A percentile compares a stretch with the other conserved stretches of the same genome.
Conservation (phyloP, 768 basidiomycete genomes). For the Mrakia blollopis region DNA sequence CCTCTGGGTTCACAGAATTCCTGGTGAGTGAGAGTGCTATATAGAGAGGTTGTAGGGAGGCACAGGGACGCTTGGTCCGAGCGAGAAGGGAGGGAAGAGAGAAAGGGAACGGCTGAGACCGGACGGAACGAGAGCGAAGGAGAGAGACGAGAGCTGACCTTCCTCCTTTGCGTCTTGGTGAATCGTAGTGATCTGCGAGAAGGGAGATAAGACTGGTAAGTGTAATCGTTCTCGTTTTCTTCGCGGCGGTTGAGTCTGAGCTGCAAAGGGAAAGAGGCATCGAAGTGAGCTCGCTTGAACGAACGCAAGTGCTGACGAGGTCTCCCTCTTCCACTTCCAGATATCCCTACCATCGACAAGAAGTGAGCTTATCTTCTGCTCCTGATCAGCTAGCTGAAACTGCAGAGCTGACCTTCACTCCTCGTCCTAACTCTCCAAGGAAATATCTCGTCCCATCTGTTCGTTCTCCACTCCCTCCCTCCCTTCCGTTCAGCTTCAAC, state of each 20-base stretch:
- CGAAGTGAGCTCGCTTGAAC: not conserved
- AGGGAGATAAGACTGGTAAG: constrained; percentile 74
- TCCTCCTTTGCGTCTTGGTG: not conserved
- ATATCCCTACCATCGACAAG: constrained; percentile 99
- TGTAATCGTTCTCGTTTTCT: not conserved
- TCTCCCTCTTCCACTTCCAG: constrained; percentile 40
- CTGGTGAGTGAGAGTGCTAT: constrained; percentile 13
- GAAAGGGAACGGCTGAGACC: not conserved
- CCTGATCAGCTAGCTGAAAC: too few species aligned
- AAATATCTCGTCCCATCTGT: constrained; percentile 98
- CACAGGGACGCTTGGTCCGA: not conserved
- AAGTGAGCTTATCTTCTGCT: constrained; percentile 47
- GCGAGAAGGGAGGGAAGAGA: not conserved
- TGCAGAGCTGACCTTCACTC: not conserved
- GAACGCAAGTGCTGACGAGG: constrained; percentile 1
- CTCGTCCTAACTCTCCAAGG: constrained; percentile 40
- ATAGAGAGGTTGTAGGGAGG: not conserved
- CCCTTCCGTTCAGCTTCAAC: not conserved
- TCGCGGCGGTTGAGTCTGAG: not conserved
- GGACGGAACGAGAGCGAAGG: not conserved
- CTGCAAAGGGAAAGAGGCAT: not conserved
- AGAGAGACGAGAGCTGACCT: constrained; percentile 17
- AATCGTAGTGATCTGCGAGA: constrained; percentile 85
- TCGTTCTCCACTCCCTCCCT: constrained; percentile 42
- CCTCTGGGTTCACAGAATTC: constrained; percentile 14